Evolutionary conservation across 2,329 filamentous ascomycete genomes (phyloP).

Genomic region (Teratosphaeria epicoccoides): DNA sequence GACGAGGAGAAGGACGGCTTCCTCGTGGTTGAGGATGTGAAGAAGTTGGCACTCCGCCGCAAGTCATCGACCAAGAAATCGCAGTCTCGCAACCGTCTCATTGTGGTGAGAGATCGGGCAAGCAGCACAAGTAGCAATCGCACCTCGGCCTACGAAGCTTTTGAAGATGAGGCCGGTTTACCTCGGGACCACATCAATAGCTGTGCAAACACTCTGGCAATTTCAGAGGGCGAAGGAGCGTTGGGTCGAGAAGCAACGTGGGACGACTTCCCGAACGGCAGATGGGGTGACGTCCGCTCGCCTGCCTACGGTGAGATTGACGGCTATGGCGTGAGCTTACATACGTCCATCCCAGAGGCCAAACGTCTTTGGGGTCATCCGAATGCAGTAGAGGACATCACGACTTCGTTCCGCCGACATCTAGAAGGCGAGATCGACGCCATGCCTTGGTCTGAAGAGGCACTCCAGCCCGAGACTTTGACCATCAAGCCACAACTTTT

Average conservation of each 20-base stretch:
- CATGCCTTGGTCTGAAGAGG: constrained; percentile 90
- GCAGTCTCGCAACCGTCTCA: constrained; percentile 76
- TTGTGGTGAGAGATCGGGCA: constrained; percentile 51
- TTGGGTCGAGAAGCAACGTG: constrained; percentile 91
- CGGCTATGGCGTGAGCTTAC: constrained; percentile 92
- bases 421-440: constrained; percentile 68
- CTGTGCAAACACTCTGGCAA: constrained; percentile 76
- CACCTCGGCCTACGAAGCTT: constrained; percentile 49
- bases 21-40: constrained; percentile 38
- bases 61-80: constrained; percentile 72
- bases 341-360: constrained; percentile 77
- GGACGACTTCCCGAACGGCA: constrained; percentile 96
- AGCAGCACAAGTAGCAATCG: constrained; percentile 44
- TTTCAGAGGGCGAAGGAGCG: constrained; percentile 84
- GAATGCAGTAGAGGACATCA: constrained; percentile 59
- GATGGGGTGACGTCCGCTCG: constrained; percentile 87
- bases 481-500: constrained; percentile 69
- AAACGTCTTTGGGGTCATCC: constrained; percentile 79
- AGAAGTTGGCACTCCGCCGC: constrained; percentile 38
- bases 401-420: constrained; percentile 67
- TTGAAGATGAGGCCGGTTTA: constrained; percentile 66
- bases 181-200: constrained; percentile 58
- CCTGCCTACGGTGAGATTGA: constrained; percentile 95
- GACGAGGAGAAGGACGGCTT: constrained; percentile 25
- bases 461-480: constrained; percentile 70